Conservation (phyloP, 148 eudicot genomes). For the Vaccinium vitisidaea region DNA sequence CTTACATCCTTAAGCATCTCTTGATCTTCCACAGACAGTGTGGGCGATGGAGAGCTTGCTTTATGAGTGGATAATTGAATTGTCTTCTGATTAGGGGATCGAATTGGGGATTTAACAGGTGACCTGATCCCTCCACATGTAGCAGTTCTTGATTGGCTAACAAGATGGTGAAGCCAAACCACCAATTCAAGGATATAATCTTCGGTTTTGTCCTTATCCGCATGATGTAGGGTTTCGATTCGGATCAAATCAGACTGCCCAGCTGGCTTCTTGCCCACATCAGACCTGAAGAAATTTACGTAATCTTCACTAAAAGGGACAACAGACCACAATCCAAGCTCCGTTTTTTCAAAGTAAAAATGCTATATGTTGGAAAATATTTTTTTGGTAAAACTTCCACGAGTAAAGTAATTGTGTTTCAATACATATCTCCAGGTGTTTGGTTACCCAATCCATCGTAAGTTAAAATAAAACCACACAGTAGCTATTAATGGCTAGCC, state of each 20-base stretch:
- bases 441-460: neutral
- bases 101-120: constrained; percentile 81
- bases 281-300: constrained; percentile 49
- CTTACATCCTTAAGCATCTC: constrained; percentile 80
- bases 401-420: neutral
- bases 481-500: neutral
- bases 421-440: neutral
- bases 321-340: neutral
- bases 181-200: constrained; percentile 79
- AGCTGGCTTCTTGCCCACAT: constrained; percentile 53
- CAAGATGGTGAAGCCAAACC: constrained; percentile 85
- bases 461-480: neutral
- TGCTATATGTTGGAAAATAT: neutral
- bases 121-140: constrained; percentile 52
- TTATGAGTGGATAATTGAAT: constrained; percentile 52
- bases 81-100: constrained; percentile 70
- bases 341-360: neutral
- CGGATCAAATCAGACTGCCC: constrained; percentile 71
- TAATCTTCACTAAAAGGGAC: neutral
- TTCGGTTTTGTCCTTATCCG: constrained; percentile 86
- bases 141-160: constrained; percentile 59
- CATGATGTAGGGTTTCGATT: constrained; percentile 88
- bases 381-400: neutral
- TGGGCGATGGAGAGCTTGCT: constrained; percentile 53
- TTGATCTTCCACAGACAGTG: constrained; percentile 76